Conservation (phyloP, 2,329 filamentous ascomycete genomes). For the Sporothrix phasma region DNA sequence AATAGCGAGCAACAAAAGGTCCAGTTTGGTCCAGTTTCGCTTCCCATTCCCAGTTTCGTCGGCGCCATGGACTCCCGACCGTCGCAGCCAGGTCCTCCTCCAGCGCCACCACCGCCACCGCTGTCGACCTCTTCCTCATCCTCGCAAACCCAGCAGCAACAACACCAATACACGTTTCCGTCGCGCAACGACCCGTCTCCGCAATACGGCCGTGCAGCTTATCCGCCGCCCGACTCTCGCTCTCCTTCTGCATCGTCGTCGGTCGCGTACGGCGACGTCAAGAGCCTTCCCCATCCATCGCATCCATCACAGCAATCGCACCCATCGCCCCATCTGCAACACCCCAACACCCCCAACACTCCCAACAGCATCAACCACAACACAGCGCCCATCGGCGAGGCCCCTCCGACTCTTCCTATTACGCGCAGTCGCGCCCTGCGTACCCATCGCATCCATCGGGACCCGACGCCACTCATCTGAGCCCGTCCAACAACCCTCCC, state of each 20-base stretch:
- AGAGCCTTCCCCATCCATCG: constrained; percentile 17
- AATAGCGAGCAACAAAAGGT: background rate
- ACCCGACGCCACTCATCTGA: background rate
- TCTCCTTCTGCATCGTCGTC: constrained; percentile 19
- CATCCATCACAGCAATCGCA: background rate
- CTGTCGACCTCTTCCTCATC: constrained; percentile 6
- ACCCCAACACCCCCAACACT: background rate
- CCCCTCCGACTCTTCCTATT: constrained; percentile 36
- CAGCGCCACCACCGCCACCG: constrained; percentile 17
- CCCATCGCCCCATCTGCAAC: constrained; percentile 22
- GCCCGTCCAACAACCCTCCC: background rate
- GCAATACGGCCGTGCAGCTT: constrained; percentile 25
- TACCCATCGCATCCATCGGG: constrained; percentile 25
- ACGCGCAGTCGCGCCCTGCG: constrained; percentile 28
- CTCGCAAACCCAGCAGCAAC: constrained; percentile 21
- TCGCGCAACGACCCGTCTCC: constrained; percentile 27
- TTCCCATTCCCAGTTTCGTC: too few species aligned
- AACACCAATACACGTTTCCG: too few species aligned
- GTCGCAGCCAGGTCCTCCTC: constrained; percentile 24
- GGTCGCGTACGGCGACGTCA: constrained; percentile 23
- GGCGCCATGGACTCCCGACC: constrained; percentile 30
- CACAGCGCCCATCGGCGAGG: constrained; percentile 26
- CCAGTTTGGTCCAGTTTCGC: too few species aligned
- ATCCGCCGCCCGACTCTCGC: constrained; percentile 21
- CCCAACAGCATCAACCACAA: constrained; percentile 4